Conservation (phyloP, 306 rosid species). For the Purshia tridentata region DNA sequence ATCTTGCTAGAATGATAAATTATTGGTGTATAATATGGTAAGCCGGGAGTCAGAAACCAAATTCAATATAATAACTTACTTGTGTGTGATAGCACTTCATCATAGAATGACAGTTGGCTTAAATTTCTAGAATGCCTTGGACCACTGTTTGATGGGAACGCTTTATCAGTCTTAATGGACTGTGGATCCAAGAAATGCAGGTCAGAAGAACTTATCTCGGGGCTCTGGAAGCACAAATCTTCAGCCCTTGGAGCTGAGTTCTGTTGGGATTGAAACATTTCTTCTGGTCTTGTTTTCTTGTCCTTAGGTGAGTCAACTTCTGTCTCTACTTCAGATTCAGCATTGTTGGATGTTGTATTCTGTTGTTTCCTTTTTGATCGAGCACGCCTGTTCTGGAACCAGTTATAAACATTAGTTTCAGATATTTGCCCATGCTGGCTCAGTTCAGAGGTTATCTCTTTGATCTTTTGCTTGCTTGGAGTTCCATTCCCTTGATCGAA, state of each 20-base stretch:
- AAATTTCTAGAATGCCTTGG: slow-evolving; percentile 47
- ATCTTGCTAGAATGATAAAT: no score
- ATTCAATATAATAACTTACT: slow-evolving; percentile 38
- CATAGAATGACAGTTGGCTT: slow-evolving; percentile 53
- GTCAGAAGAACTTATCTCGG: slow-evolving; percentile 62
- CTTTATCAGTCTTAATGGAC: slow-evolving; percentile 45
- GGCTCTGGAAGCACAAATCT: slow-evolving; percentile 67
- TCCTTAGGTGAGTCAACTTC: slow-evolving; percentile 88
- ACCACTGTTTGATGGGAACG: slow-evolving; percentile 52
- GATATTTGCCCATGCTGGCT: slow-evolving; percentile 93
- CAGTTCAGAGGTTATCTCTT: slow-evolving; percentile 82
- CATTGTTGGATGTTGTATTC: slow-evolving; percentile 43
- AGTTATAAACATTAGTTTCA: slow-evolving; percentile 88
- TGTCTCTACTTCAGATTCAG: slow-evolving; percentile 85
- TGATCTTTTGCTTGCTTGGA: slow-evolving; percentile 94
- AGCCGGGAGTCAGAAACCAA: background rate
- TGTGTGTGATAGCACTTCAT: slow-evolving; percentile 59
- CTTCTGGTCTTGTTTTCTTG: slow-evolving; percentile 70
- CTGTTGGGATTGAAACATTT: slow-evolving; percentile 51
- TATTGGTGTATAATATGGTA: background rate
- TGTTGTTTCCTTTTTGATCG: slow-evolving; percentile 87
- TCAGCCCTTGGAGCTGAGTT: slow-evolving; percentile 42
- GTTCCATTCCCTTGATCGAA: slow-evolving; percentile 90
- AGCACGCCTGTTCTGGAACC: slow-evolving; percentile 99
- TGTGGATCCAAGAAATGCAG: slow-evolving; percentile 64